These are phyloP conservation scores for Umbelopsis sp. DNA, from an alignment of 192 early-diverging fungal genomes.

Conservation along the genomic window DNA sequence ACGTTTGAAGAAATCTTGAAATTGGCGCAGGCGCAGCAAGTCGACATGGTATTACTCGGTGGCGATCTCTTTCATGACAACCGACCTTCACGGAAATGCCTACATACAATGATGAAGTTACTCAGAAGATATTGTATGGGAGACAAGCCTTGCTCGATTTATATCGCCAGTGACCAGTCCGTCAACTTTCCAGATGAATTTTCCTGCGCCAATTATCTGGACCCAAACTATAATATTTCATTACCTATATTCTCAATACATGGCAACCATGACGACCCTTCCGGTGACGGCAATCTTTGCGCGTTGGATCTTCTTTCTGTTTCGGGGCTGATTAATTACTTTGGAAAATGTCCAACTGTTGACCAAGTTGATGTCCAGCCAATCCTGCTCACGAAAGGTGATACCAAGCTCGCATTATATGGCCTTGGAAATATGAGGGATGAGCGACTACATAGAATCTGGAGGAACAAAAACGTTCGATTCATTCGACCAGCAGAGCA, in stretches of 20 bases:
- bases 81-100: constrained; percentile 77
- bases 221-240: constrained; percentile 82
- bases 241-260: constrained; percentile 95
- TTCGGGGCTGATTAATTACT: constrained; percentile 90
- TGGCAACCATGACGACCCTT: constrained; percentile 96
- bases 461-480: constrained; percentile 67
- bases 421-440: constrained; percentile 94
- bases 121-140: constrained; percentile 72
- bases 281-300: constrained; percentile 79
- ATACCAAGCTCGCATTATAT: constrained; percentile 76
- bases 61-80: constrained; percentile 98
- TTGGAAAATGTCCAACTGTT: constrained; percentile 72
- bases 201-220: constrained; percentile 79
- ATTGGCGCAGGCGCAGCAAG: constrained; percentile 66
- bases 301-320: constrained; percentile 82
- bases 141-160: constrained; percentile 62
- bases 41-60: constrained; percentile 90
- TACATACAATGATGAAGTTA: constrained; percentile 71
- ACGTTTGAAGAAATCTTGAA: constrained; percentile 91
- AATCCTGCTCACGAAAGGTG: constrained; percentile 80
- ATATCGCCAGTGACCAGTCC: constrained; percentile 76
- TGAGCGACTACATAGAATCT: constrained; percentile 82
- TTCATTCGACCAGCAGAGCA: constrained; percentile 72
- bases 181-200: constrained; percentile 71
- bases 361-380: constrained; percentile 82